Base-by-base conservation (phyloP, 129 eudicot species). In the Pseudognaphalium luteoalbum region DNA sequence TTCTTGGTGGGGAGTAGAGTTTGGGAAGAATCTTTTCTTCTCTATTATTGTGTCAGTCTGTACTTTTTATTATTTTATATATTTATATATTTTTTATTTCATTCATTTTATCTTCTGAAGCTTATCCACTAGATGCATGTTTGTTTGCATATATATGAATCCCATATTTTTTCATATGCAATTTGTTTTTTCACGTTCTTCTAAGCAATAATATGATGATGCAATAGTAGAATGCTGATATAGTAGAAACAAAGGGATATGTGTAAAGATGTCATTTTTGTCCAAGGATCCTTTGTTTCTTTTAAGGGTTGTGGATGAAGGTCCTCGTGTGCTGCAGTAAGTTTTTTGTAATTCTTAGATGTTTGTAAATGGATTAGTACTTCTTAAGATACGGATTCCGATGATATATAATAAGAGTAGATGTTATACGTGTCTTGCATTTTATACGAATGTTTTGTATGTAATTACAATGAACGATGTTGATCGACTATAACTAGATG, bases 1-100 rank as follows among this genome's bases (percentile, higher is more conserved):
- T 62, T 84, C 57, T 74, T 81, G 75, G 80, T 80, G 81, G 76
- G 34, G 17, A 58, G 35, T 70, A 16, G 52, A 50, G 52, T 81
- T 34, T 12, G 61, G 78, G 75, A 79, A 84, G 85, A 76, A 76
- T 80, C 84, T 84, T 66, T 71, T 65, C 74, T 72, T 47, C 70
- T 70, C 78, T 41, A 79, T 83, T 75, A 74, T 75, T 83, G 71
- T 74, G 83, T 69, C 79, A 83, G 59, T n/a, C 17, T 74, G 69
- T 82, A 57, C 83, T 73, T 78, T 56, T 15, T 9, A 30, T 33
- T 25, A 25, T 25, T 25, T 25, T 25, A 25, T 25, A 25, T 25
- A 25, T 47, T 32, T 44, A 44, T 11, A 44, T 44, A 0, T 10
- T 12, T 11, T 11, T 12, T 62, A 70, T 70, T 70, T 28, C 34